These are phyloP conservation scores for Penicillium herquei DNA, from an alignment of 495 filamentous ascomycete species.

Conservation along the genomic window DNA sequence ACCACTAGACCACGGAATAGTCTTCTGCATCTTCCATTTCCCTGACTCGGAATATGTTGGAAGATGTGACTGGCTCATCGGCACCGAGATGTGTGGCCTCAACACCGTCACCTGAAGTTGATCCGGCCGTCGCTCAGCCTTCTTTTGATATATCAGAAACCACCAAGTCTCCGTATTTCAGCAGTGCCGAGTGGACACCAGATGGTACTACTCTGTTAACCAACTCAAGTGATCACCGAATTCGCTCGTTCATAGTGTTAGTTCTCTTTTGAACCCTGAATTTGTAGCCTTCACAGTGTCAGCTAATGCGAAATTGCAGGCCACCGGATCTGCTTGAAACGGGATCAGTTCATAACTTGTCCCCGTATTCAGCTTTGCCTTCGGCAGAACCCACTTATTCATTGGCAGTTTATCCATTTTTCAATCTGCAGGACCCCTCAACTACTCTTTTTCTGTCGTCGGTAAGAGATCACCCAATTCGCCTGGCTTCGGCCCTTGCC, in stretches of 20 bases:
- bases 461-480: conserved; percentile 70
- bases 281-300: not conserved
- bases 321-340: conserved; percentile 68
- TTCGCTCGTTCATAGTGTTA: conserved; percentile 70
- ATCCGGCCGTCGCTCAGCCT: too few relatives aligned
- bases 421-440: conserved; percentile 59
- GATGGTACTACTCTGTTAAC: conserved; percentile 83
- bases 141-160: not conserved
- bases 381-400: conserved; percentile 71
- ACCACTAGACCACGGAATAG: too few relatives aligned
- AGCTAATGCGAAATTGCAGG: conserved; percentile 20
- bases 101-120: not conserved
- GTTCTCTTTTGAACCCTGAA: conserved; percentile 3
- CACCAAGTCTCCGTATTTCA: not conserved
- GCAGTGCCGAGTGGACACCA: conserved; percentile 54
- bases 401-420: conserved; percentile 71
- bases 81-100: conserved; percentile 30
- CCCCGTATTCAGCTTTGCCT: conserved; percentile 57
- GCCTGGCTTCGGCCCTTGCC: conserved; percentile 60
- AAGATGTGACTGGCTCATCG: not conserved
- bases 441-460: conserved; percentile 70
- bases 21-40: too few relatives aligned
- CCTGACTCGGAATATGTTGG: not conserved
- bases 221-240: conserved; percentile 62
- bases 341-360: conserved; percentile 47